These are phyloP conservation scores for Colletotrichum sp. DNA, from an alignment of 2,329 filamentous ascomycete genomes.

Conservation along the genomic window DNA sequence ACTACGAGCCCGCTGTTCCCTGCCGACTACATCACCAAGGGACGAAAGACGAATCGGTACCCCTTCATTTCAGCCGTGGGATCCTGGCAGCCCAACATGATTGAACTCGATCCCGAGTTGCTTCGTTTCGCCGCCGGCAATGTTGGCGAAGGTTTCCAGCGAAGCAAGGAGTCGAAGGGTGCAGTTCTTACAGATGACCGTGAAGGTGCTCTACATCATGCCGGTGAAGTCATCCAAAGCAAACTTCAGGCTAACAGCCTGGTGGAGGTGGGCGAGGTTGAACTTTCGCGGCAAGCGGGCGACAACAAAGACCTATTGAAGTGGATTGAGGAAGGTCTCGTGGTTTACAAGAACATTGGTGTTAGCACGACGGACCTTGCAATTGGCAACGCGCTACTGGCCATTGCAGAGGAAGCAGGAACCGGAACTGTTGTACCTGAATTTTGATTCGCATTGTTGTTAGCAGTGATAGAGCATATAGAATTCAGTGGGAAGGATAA, in stretches of 20 bases:
- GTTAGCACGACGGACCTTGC: slow-evolving; percentile 37
- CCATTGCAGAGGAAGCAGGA: slow-evolving; percentile 24
- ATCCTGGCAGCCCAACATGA: slow-evolving; percentile 66
- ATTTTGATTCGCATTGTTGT: neutral
- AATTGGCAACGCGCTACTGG: slow-evolving; percentile 31
- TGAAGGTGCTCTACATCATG: slow-evolving; percentile 65
- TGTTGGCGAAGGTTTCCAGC: neutral
- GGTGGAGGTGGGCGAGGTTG: slow-evolving; percentile 47
- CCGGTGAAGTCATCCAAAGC: slow-evolving; percentile 71
- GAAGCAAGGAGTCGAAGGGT: neutral
- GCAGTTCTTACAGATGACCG: slow-evolving; percentile 58
- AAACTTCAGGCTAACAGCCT: slow-evolving; percentile 61
- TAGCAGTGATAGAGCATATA: neutral
- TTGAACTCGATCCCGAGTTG: slow-evolving; percentile 69
- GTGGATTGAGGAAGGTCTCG: slow-evolving; percentile 26
- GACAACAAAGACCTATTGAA: slow-evolving; percentile 47
- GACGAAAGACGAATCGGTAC: slow-evolving; percentile 30
- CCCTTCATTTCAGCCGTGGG: slow-evolving; percentile 55
- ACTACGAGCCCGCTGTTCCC: neutral
- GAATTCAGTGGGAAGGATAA: fast-evolving
- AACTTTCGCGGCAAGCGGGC: neutral
- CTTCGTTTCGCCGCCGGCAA: slow-evolving; percentile 34
- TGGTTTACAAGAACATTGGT: slow-evolving; percentile 27
- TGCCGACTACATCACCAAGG: slow-evolving; percentile 32
- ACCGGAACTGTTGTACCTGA: neutral